Conservation (phyloP, 306 rosid genomes). For the Notholithocarpus densiflorus region DNA sequence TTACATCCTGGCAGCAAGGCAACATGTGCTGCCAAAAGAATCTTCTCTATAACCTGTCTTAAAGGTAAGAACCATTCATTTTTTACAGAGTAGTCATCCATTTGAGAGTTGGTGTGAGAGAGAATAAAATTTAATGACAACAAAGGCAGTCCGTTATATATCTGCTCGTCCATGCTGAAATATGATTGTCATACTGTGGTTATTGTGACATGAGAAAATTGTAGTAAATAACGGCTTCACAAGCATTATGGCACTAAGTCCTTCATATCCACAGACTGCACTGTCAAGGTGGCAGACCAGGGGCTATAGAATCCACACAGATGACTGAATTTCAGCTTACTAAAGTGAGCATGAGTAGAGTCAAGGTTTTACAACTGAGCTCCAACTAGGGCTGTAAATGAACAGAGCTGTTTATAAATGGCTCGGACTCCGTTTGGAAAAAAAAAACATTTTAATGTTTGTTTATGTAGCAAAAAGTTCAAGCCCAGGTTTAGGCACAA, state of each 20-base stretch:
- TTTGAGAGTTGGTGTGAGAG: background rate
- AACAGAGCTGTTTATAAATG: too few species aligned
- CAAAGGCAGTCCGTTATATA: background rate
- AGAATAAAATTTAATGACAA: background rate
- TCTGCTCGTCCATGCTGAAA: background rate
- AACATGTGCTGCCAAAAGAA: too few species aligned
- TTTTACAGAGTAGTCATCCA: background rate
- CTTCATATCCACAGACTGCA: background rate
- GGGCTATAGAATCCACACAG: background rate
- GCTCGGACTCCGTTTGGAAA: too few species aligned
- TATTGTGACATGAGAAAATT: background rate
- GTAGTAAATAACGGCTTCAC: background rate
- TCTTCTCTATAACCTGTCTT: too few species aligned
- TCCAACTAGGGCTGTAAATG: too few species aligned
- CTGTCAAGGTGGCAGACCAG: background rate
- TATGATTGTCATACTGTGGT: background rate
- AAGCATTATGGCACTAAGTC: background rate
- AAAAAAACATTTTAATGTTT: too few species aligned
- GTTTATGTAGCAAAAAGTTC: too few species aligned
- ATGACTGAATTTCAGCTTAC: background rate
- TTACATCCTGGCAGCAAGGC: background rate
- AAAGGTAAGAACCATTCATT: background rate
- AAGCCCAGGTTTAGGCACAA: too few species aligned
- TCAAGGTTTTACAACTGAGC: too few species aligned
- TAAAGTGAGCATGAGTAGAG: background rate